Percentiles rank a stretch among this genome's conserved stretches.
Evolutionary conservation across 2,329 filamentous ascomycete species (phyloP).

Genomic region (Mollisia scopiformis): DNA sequence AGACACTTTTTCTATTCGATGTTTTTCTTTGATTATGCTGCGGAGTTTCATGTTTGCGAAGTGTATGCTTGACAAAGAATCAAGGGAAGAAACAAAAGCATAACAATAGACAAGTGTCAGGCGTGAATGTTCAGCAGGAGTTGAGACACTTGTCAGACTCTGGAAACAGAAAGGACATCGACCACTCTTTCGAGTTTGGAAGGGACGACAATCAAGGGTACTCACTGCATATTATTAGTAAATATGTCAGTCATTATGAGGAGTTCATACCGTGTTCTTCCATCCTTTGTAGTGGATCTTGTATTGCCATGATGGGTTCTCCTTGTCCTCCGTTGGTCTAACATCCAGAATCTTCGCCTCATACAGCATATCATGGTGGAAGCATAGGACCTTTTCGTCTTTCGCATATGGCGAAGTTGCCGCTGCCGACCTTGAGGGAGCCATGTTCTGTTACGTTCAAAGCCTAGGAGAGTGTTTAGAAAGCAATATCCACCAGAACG

Average conservation of each 20-base stretch:
- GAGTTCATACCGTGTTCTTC: constrained; percentile 80
- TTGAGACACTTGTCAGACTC: neutral
- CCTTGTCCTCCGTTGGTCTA: constrained; percentile 65
- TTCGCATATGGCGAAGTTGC: constrained; percentile 47
- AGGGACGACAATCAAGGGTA: constrained; percentile 6
- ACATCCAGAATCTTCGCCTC: constrained; percentile 94
- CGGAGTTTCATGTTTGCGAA: neutral
- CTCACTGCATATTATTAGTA: constrained; percentile 20
- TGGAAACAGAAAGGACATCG: neutral
- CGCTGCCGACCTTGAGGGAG: constrained; percentile 34
- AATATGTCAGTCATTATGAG: constrained; percentile 1
- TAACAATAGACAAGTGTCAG: neutral
- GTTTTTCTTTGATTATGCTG: neutral
- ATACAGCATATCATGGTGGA: constrained; percentile 96
- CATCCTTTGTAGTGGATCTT: constrained; percentile 98
- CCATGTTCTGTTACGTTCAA: constrained; percentile 32
- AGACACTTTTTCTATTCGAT: constrained; percentile 16
- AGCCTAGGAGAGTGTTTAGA: too few species aligned
- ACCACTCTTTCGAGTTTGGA: constrained; percentile 19
- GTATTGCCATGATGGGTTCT: constrained; percentile 75
- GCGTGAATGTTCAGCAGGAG: neutral
- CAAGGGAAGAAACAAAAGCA: constrained; percentile 31
- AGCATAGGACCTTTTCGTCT: constrained; percentile 95
- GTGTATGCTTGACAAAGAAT: constrained; percentile 15
- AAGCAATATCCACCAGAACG: too few species aligned